Percentiles rank a stretch among this genome's conserved stretches.
Evolutionary conservation across 148 eudicot species (phyloP).

Genomic region (Spergularia bocconei): DNA sequence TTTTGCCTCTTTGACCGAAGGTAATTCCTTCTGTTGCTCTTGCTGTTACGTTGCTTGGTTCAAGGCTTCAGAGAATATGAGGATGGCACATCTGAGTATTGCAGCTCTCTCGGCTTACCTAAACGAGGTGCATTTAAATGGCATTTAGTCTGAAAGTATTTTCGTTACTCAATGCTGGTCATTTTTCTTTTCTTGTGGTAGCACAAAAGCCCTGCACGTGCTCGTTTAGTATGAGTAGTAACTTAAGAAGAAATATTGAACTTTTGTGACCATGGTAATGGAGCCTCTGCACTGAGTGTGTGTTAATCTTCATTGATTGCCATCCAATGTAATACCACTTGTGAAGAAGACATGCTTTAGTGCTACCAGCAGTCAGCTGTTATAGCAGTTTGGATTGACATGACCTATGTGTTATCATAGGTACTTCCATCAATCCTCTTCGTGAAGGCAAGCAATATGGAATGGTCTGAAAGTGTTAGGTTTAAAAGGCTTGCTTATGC

Average conservation of each 20-base stretch:
- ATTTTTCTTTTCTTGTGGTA: neutral
- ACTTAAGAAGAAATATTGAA: neutral
- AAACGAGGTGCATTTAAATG: conserved; percentile 61
- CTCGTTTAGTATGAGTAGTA: conserved; percentile 7
- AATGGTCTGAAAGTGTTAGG: conserved; percentile 65
- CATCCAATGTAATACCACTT: neutral
- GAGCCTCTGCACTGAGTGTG: neutral
- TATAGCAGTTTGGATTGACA: conserved; percentile 6
- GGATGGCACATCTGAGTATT: conserved; percentile 61
- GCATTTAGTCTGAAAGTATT: neutral
- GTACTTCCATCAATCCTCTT: conserved; percentile 83
- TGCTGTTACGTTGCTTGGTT: conserved; percentile 61
- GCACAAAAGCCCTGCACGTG: neutral
- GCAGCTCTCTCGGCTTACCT: conserved; percentile 85
- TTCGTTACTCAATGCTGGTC: neutral
- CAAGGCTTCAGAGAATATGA: conserved; percentile 71
- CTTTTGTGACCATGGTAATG: conserved; percentile 6
- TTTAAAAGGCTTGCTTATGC: conserved; percentile 67
- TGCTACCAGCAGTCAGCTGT: neutral
- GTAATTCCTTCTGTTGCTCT: conserved; percentile 73
- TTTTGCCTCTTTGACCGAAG: conserved; percentile 35
- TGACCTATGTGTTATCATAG: conserved; percentile 39
- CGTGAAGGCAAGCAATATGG: conserved; percentile 91
- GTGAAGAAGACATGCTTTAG: neutral
- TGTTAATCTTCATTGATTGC: neutral